Conservation (phyloP, 176 grass and related monocot species). For the Oryza nivara region DNA sequence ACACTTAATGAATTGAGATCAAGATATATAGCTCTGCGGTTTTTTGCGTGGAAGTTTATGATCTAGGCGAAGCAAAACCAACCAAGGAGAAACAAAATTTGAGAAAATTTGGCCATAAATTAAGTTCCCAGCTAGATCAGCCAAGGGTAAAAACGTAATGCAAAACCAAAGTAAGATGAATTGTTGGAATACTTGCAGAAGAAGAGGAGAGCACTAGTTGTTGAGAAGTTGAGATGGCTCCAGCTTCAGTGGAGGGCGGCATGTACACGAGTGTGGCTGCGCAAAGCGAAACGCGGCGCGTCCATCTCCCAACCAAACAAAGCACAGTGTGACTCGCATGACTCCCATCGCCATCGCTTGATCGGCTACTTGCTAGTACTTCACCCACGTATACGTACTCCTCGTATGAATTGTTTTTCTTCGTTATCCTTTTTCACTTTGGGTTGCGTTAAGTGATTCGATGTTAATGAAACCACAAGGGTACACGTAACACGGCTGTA, state of each 20-base stretch:
- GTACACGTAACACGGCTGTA: too few relatives aligned
- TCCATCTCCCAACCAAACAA: conserved; percentile 14
- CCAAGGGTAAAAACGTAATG: conserved; percentile 25
- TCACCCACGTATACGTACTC: too few relatives aligned
- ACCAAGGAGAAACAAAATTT: too few relatives aligned
- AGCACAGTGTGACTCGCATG: too few relatives aligned
- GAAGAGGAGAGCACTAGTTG: conserved; percentile 7
- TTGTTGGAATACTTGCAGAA: conserved; percentile 27
- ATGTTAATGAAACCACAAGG: too few relatives aligned
- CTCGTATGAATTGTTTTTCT: too few relatives aligned
- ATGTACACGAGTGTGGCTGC: conserved; percentile 43
- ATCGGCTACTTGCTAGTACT: background rate
- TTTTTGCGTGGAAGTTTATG: too few relatives aligned
- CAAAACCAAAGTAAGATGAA: background rate
- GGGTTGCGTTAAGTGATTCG: too few relatives aligned
- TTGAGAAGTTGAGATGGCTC: background rate
- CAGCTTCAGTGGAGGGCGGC: conserved; percentile 28
- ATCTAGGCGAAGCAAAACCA: too few relatives aligned
- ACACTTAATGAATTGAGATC: too few relatives aligned
- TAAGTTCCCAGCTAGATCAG: background rate
- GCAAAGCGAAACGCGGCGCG: conserved; percentile 12
- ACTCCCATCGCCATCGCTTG: background rate
- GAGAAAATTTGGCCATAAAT: background rate
- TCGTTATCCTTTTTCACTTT: too few relatives aligned
- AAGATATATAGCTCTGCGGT: too few relatives aligned